Evolutionary conservation across 2,329 filamentous ascomycete genomes (phyloP).

Genomic region (Alternaria solani): DNA sequence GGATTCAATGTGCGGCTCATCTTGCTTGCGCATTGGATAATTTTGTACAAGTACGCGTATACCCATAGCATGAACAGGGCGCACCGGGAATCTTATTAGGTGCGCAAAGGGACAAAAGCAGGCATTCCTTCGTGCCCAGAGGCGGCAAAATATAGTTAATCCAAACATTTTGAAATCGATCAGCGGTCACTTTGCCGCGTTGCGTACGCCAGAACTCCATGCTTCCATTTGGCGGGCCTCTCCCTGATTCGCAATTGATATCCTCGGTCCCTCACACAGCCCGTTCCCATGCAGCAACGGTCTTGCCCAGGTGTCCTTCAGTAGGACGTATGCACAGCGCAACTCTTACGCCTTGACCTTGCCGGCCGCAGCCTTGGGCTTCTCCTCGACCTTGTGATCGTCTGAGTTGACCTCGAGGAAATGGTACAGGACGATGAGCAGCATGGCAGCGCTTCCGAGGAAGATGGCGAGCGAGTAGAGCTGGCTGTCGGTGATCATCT

Average conservation of each 20-base stretch:
- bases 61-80: slow-evolving; percentile 8
- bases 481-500: slow-evolving; percentile 92
- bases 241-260: not conserved
- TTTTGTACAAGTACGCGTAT: slow-evolving; percentile 17
- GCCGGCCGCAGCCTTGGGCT: slow-evolving; percentile 35
- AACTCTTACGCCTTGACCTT: slow-evolving; percentile 38
- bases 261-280: not conserved
- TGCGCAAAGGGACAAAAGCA: too few relatives aligned
- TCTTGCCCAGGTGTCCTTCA: not conserved
- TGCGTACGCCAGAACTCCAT: slow-evolving; percentile 16
- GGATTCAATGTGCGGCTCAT: not conserved
- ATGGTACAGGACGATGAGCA: slow-evolving; percentile 93
- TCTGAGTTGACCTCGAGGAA: slow-evolving; percentile 94
- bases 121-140: not conserved
- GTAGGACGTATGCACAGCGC: not conserved
- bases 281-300: not conserved
- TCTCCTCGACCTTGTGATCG: slow-evolving; percentile 52
- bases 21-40: not conserved
- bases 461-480: slow-evolving; percentile 93
- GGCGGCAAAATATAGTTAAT: not conserved
- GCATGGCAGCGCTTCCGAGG: slow-evolving; percentile 86
- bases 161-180: not conserved
- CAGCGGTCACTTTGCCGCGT: not conserved
- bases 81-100: not conserved
- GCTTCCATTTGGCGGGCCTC: not conserved